Conservation (phyloP, 2,329 filamentous ascomycete genomes). For the Hypoxylon sp. region DNA sequence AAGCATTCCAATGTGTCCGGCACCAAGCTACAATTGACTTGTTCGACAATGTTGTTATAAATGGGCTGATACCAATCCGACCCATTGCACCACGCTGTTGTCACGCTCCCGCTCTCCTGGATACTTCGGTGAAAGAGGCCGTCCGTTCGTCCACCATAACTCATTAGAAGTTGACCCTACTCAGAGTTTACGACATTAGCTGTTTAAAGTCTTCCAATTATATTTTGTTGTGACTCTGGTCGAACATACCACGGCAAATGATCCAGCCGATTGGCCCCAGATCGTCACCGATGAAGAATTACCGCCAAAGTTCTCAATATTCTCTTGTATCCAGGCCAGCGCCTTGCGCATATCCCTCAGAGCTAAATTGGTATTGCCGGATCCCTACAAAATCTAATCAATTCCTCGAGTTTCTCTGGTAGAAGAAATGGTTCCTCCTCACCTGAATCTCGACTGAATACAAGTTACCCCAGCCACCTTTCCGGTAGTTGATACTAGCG, state of each 20-base stretch:
- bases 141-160: slow-evolving; percentile 50
- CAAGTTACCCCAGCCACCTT: slow-evolving; percentile 52
- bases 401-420: background rate
- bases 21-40: slow-evolving; percentile 64
- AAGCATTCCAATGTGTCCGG: slow-evolving; percentile 65
- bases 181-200: slow-evolving; percentile 10
- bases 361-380: slow-evolving; percentile 51
- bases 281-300: slow-evolving; percentile 51
- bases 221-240: background rate
- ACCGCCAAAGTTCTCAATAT: slow-evolving; percentile 51
- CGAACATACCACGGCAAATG: slow-evolving; percentile 51
- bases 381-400: slow-evolving; percentile 43
- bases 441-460: slow-evolving; percentile 52
- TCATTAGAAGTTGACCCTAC: slow-evolving; percentile 51
- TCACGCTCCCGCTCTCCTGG: slow-evolving; percentile 53
- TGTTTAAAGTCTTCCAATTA: background rate
- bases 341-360: slow-evolving; percentile 51
- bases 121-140: slow-evolving; percentile 51
- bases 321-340: slow-evolving; percentile 52
- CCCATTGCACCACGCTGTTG: slow-evolving; percentile 55
- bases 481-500: slow-evolving; percentile 64
- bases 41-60: slow-evolving; percentile 63
- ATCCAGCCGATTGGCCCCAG: slow-evolving; percentile 53
- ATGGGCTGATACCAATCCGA: slow-evolving; percentile 61
- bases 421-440: background rate